Evolutionary conservation across 176 grass and related monocot species (phyloP).

Genomic region (Eragrostis nindensis): DNA sequence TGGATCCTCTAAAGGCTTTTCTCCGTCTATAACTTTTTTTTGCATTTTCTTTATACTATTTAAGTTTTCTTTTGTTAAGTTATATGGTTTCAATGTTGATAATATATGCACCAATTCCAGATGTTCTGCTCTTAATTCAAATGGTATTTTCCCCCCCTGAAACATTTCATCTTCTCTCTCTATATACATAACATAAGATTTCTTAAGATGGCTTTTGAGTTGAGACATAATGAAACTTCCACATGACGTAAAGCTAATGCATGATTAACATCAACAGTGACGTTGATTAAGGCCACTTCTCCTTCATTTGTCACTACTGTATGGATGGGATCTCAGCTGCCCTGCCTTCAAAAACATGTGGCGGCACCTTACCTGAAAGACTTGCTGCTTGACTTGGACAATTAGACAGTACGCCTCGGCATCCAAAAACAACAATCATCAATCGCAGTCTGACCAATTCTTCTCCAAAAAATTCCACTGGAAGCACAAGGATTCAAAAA

Average conservation of each 20-base stretch:
- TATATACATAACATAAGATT: not conserved
- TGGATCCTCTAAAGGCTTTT: too few relatives aligned
- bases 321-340: not conserved
- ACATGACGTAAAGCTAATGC: not conserved
- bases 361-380: not conserved
- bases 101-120: too few relatives aligned
- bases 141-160: too few relatives aligned
- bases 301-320: not conserved
- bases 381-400: not conserved
- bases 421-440: not conserved
- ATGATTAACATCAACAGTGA: not conserved
- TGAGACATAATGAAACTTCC: not conserved
- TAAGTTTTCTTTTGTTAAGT: not conserved
- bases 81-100: too few relatives aligned
- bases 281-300: not conserved
- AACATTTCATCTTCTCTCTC: too few relatives aligned
- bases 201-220: not conserved
- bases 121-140: too few relatives aligned
- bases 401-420: not conserved
- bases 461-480: not conserved
- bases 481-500: too few relatives aligned
- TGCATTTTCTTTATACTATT: not conserved
- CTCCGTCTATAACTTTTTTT: not conserved
- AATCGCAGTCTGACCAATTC: not conserved
- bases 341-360: not conserved